These are phyloP conservation scores for Quercus phellos DNA, from an alignment of 331 rosid species.

Conservation along the genomic window DNA sequence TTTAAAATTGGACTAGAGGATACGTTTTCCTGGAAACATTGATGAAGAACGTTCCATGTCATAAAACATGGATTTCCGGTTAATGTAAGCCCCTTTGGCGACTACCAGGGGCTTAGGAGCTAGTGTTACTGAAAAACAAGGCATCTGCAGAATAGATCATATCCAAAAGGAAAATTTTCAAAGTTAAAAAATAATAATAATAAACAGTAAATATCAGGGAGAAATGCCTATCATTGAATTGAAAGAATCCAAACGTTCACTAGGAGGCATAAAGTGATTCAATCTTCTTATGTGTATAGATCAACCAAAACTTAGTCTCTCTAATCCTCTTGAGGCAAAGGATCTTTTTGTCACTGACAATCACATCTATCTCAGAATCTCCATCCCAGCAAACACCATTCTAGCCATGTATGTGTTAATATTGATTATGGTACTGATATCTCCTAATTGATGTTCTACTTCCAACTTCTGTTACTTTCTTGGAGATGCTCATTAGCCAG, in stretches of 20 bases:
- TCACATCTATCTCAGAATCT: too few species aligned
- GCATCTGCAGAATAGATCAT: constrained; percentile 35
- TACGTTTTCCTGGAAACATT: constrained; percentile 56
- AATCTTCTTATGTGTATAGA: background rate
- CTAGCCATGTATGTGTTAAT: too few species aligned
- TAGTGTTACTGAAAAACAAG: constrained; percentile 42
- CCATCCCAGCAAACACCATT: too few species aligned
- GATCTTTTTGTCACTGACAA: too few species aligned
- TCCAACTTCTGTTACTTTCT: background rate
- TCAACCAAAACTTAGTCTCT: background rate
- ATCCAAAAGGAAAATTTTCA: background rate
- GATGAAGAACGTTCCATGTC: constrained; percentile 44
- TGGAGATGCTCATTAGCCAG: background rate
- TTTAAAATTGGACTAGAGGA: constrained; percentile 30
- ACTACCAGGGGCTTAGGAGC: constrained; percentile 24
- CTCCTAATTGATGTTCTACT: background rate
- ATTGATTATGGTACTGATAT: too few species aligned
- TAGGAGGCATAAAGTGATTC: background rate
- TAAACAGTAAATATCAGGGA: constrained; percentile 12
- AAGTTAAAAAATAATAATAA: background rate
- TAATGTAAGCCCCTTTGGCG: constrained; percentile 43
- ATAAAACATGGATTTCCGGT: constrained; percentile 52
- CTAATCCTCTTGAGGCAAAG: too few species aligned
- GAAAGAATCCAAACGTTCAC: background rate
- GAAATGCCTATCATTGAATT: background rate